Base-by-base conservation (phyloP, 768 basidiomycete species). In the Mycena indigotica region DNA sequence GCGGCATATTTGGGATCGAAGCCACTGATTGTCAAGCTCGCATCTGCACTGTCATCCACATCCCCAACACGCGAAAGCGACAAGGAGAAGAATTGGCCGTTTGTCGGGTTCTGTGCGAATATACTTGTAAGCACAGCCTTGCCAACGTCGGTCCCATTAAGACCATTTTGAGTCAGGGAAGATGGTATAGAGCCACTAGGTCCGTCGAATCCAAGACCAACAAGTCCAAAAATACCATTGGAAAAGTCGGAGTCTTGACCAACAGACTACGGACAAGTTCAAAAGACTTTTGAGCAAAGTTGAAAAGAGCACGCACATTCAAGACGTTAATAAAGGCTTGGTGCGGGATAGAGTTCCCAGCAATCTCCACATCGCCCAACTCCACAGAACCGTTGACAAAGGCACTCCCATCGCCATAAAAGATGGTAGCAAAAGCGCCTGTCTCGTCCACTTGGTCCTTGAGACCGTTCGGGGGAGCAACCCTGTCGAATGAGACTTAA, bases 21-120 rank as follows among this genome's bases (percentile, higher is more conserved):
- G 55, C 76, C 78, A 41, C 79, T 75, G 40, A 81, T 75, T 1
- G 71, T 65, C 63, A 82, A 70, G 2, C 71, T 70, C 0, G 80
- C 80, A 40, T 76, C 78, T 10, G 69, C 67, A 1, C 72, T 76
- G n/a, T 73, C 63, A 29, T 76, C 74, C 16, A 76, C 64, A 48
- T 80, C 73, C 1, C 70, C 67, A 1, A 79, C 70, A 3, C 79
- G 74, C 5, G 76, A 69, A 16, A 81, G 71, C 16, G 78, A 72
- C 28, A 82, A 60, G 4, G 74, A 75, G 58, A 82, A 66, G n/a
- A 79, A 72, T 28, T 73, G 75, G 4, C 78, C 73, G 0, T 67
- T 57, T 10, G 61, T 53, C 0, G 74, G 65, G 50, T 74, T 65
- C 56, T 75, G 72, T 0, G 61, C 62, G 54, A 76, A 80, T 28